Evolutionary conservation across 495 filamentous ascomycete genomes (phyloP).

Genomic region (Xylaria venustula): DNA sequence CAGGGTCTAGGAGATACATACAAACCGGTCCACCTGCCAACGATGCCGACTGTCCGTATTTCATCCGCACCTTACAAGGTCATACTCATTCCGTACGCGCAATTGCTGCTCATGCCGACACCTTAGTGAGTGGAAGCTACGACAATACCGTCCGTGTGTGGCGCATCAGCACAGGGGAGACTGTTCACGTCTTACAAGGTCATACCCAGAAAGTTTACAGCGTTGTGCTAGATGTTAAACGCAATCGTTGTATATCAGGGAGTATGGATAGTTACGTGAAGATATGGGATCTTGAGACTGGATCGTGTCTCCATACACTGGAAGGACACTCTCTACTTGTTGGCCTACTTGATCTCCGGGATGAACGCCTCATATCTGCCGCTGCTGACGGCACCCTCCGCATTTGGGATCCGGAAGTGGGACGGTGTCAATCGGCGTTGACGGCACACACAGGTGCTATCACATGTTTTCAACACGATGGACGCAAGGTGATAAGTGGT

Average conservation of each 20-base stretch:
- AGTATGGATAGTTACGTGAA: conserved; percentile 99
- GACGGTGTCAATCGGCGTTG: conserved; percentile 84
- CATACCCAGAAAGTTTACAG: conserved; percentile 96
- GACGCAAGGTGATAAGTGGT: conserved; percentile 92
- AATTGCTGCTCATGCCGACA: conserved; percentile 93
- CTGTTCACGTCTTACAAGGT: conserved; percentile 81
- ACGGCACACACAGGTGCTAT: conserved; percentile 96
- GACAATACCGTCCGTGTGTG: conserved; percentile 95
- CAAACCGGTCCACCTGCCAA: conserved; percentile 72
- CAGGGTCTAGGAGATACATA: conserved; percentile 68
- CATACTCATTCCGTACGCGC: conserved; percentile 96
- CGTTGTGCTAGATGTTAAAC: conserved; percentile 87
- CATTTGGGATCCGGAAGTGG: conserved; percentile 96
- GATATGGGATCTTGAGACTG: conserved; percentile 95
- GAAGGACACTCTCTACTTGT: conserved; percentile 95
- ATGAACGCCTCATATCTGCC: conserved; percentile 88
- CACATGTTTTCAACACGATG: conserved; percentile 98
- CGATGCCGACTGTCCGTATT: conserved; percentile 88
- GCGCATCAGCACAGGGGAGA: conserved; percentile 94
- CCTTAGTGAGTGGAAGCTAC: conserved; percentile 97
- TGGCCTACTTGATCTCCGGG: conserved; percentile 81
- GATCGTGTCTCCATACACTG: conserved; percentile 79
- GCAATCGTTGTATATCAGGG: conserved; percentile 94
- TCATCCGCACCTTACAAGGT: conserved; percentile 80
- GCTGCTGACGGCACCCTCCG: conserved; percentile 92